Evolutionary conservation across 1,139 yeast species (phyloP).

Genomic region (Saccharomyces hybrid): DNA sequence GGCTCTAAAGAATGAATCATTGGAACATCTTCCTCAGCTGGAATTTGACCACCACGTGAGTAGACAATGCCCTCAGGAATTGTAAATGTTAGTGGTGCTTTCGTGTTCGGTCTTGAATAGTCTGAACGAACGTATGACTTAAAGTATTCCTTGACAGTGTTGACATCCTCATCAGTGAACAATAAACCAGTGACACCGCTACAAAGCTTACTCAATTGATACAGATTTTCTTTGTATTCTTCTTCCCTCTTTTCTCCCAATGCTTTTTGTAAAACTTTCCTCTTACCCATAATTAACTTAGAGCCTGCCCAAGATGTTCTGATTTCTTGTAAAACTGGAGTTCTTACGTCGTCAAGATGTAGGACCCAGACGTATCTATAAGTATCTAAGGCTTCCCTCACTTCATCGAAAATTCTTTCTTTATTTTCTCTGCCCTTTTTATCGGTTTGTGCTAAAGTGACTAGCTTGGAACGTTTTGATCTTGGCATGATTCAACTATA

Average conservation of each 20-base stretch:
- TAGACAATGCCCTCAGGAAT: conserved; percentile 87
- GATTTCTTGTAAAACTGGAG: conserved; percentile 89
- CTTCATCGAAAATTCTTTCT: conserved; percentile 83
- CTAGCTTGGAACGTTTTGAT: conserved; percentile 88
- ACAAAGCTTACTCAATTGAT: conserved; percentile 50
- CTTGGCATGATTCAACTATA: conserved; percentile 61
- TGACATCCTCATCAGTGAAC: conserved; percentile 79
- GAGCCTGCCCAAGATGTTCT: conserved; percentile 92
- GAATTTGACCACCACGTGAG: conserved; percentile 90
- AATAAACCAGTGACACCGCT: conserved; percentile 80
- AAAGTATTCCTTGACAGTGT: conserved; percentile 81
- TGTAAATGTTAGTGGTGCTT: conserved; percentile 72
- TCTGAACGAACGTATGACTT: conserved; percentile 70
- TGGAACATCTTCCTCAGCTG: conserved; percentile 89
- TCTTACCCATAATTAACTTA: conserved; percentile 80
- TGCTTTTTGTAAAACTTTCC: conserved; percentile 88
- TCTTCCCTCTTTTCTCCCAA: conserved; percentile 81
- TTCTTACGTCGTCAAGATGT: conserved; percentile 85
- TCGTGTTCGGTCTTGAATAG: conserved; percentile 83
- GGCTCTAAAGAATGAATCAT: conserved; percentile 94
- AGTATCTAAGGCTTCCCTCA: conserved; percentile 71
- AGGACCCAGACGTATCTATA: conserved; percentile 79
- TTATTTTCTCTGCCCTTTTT: conserved; percentile 93
- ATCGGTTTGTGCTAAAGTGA: conserved; percentile 93
- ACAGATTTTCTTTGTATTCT: conserved; percentile 81